Conservation (phyloP, 2,329 filamentous ascomycete species). For the Neoscytalidium dimidiatum region DNA sequence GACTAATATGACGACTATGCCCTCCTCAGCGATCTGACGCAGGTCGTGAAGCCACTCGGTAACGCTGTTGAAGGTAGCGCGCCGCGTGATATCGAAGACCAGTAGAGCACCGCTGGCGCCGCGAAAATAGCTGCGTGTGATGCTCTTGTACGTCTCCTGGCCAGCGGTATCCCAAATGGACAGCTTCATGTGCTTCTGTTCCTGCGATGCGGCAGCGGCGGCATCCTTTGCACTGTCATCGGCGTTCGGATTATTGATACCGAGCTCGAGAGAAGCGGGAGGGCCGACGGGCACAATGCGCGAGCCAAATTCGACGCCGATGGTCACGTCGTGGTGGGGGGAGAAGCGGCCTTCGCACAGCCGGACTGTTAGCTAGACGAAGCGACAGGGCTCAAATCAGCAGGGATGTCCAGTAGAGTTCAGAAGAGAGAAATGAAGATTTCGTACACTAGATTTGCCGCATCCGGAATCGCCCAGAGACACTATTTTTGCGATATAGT, state of each 20-base stretch:
- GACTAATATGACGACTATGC: constrained; percentile 91
- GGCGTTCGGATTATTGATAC: constrained; percentile 52
- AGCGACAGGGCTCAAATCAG: constrained; percentile 20
- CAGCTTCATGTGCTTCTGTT: constrained; percentile 84
- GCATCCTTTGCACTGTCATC: not conserved
- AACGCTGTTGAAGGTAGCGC: constrained; percentile 81
- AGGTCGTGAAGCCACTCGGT: constrained; percentile 94
- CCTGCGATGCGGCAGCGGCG: constrained; percentile 29
- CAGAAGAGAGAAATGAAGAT: not conserved
- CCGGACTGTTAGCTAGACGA: constrained; percentile 74
- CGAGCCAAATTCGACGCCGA: constrained; percentile 94
- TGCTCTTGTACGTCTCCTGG: constrained; percentile 96
- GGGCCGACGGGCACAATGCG: constrained; percentile 89
- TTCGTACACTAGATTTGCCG: constrained; percentile 76
- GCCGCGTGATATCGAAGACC: constrained; percentile 91
- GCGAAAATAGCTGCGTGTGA: constrained; percentile 91
- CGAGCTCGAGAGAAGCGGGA: constrained; percentile 65
- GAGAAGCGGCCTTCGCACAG: constrained; percentile 97
- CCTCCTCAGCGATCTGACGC: constrained; percentile 90
- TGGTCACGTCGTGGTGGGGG: constrained; percentile 93
- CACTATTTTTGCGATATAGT: constrained; percentile 98
- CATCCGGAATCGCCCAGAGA: constrained; percentile 96
- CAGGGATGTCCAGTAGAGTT: not conserved
- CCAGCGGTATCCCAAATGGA: constrained; percentile 95
- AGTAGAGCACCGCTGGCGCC: constrained; percentile 77